phyloP scores from a whole-genome alignment of 352 stramenopile species.

The Pythium sukuiense region DNA sequence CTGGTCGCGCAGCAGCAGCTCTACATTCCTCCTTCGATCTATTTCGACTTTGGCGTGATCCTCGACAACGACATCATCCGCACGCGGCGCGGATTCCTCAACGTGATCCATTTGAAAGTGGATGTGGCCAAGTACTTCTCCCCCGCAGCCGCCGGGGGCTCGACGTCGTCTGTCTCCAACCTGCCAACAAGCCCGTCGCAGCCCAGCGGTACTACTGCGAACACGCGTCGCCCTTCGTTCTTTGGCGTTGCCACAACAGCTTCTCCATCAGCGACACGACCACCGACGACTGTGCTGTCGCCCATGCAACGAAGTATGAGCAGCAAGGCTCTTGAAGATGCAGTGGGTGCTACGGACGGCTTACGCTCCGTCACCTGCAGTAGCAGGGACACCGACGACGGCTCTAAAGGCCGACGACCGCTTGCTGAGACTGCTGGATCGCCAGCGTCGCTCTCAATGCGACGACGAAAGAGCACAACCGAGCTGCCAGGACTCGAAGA shows the following conservation, averaged over 20 bases:
- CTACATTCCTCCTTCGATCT: constrained; percentile 53
- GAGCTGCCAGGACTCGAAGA: constrained; percentile 30
- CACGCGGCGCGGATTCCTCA: constrained; percentile 51
- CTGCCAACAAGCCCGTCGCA: neutral
- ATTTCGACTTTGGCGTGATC: constrained; percentile 59
- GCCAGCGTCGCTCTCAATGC: constrained; percentile 37
- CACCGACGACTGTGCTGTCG: constrained; percentile 3
- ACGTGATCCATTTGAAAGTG: constrained; percentile 50
- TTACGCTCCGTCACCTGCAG: neutral
- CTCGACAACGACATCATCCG: constrained; percentile 47
- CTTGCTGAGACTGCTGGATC: constrained; percentile 28
- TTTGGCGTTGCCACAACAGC: constrained; percentile 4
- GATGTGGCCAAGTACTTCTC: constrained; percentile 52
- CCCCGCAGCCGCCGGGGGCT: constrained; percentile 1
- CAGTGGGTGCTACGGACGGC: constrained; percentile 18
- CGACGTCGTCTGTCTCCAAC: constrained; percentile 10
- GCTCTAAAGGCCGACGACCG: constrained; percentile 17
- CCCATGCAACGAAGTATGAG: constrained; percentile 6
- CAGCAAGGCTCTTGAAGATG: constrained; percentile 9
- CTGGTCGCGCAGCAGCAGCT: constrained; percentile 32
- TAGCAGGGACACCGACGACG: constrained; percentile 1
- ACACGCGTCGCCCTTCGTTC: constrained; percentile 14
- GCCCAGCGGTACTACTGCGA: neutral
- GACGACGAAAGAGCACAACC: constrained; percentile 58
- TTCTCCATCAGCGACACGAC: constrained; percentile 11